These are phyloP conservation scores for Mortierella sp. DNA, from an alignment of 371 early-diverging fungal genomes.

Conservation along the genomic window DNA sequence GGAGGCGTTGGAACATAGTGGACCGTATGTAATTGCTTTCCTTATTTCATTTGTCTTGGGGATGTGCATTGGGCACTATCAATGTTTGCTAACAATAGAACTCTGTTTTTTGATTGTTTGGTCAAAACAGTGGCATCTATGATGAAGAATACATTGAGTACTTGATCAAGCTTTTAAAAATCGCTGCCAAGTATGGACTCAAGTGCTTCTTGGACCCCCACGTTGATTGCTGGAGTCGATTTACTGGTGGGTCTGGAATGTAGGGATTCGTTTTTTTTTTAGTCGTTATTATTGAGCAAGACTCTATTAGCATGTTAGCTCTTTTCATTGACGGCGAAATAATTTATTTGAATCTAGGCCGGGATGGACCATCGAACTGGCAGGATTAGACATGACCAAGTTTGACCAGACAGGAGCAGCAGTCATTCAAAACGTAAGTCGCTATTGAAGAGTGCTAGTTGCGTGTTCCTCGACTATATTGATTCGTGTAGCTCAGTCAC, in stretches of 20 bases:
- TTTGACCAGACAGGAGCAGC: conserved; percentile 36
- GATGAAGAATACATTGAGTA: conserved; percentile 87
- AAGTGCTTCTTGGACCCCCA: conserved; percentile 86
- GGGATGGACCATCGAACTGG: conserved; percentile 54
- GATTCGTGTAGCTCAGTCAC: too few species aligned
- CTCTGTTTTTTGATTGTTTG: background rate
- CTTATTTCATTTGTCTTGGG: background rate
- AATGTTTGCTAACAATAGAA: background rate
- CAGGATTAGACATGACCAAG: conserved; percentile 50
- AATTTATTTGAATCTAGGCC: conserved; percentile 22
- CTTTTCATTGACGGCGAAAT: background rate
- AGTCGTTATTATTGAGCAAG: background rate
- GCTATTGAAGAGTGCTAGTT: background rate
- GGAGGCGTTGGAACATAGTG: conserved; percentile 85
- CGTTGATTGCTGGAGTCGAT: conserved; percentile 72
- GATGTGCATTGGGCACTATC: background rate
- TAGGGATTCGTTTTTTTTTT: conserved; percentile 13
- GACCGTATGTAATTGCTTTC: conserved; percentile 62
- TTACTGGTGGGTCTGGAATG: conserved; percentile 73
- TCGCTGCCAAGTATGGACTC: conserved; percentile 78
- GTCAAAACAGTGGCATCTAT: conserved; percentile 70
- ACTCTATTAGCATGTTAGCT: background rate
- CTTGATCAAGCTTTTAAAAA: conserved; percentile 66
- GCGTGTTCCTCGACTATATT: background rate
- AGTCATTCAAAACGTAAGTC: conserved; percentile 39